Conservation (phyloP, 192 early-diverging fungal species). For the Piromyces sp. region DNA sequence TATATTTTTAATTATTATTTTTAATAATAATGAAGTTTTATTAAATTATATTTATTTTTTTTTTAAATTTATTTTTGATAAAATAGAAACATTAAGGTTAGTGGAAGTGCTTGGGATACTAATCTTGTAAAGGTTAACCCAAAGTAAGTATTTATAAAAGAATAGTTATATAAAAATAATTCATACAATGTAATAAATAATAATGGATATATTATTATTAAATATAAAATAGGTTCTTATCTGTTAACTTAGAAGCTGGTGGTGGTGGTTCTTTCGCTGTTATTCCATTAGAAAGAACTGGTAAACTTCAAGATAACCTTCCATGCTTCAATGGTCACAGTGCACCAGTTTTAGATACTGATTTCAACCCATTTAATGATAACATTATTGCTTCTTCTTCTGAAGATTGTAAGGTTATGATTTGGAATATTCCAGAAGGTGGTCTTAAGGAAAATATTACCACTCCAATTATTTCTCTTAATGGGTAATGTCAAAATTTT, state of each 20-base stretch:
- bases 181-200: too few relatives aligned
- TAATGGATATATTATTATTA: too few relatives aligned
- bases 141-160: conserved; percentile 19
- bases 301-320: conserved; percentile 72
- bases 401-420: conserved; percentile 71
- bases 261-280: conserved; percentile 89
- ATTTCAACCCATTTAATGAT: conserved; percentile 96
- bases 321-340: conserved; percentile 88
- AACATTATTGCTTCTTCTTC: conserved; percentile 74
- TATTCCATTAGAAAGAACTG: conserved; percentile 54
- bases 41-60: too few relatives aligned
- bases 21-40: too few relatives aligned
- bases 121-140: conserved; percentile 91
- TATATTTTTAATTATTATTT: too few relatives aligned
- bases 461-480: conserved; percentile 59
- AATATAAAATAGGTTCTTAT: conserved; percentile 49
- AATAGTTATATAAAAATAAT: too few relatives aligned
- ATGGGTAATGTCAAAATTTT: conserved; percentile 58
- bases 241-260: conserved; percentile 31
- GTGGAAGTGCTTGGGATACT: conserved; percentile 88
- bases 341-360: conserved; percentile 88
- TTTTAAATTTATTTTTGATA: too few relatives aligned
- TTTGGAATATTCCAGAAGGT: conserved; percentile 82
- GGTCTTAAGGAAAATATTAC: conserved; percentile 50
- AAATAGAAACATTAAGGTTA: conserved; percentile 30